Evolutionary conservation across 2,329 filamentous ascomycete genomes (phyloP).

Genomic region (Diaporthe citrichinensis): DNA sequence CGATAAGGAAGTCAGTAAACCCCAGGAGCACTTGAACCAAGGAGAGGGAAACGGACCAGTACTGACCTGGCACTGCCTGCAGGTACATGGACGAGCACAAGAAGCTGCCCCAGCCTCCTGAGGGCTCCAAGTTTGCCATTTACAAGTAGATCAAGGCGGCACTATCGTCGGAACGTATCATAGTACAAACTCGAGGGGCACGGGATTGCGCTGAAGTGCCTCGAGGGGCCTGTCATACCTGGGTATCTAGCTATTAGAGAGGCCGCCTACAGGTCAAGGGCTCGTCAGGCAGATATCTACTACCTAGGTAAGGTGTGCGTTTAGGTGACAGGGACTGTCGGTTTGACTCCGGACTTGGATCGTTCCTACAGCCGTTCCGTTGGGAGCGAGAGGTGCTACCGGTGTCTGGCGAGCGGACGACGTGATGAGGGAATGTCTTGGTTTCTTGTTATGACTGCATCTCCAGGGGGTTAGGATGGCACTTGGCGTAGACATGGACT

Average conservation of each 20-base stretch:
- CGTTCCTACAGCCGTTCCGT: neutral
- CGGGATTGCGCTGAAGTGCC: neutral
- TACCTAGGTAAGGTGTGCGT: no score
- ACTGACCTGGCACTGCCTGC: conserved; percentile 44
- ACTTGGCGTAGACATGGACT: conserved; percentile 39
- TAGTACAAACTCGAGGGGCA: neutral
- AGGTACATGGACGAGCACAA: conserved; percentile 98
- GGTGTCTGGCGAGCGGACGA: conserved; percentile 7
- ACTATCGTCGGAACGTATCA: neutral
- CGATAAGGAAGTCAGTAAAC: conserved; percentile 51
- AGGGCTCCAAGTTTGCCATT: conserved; percentile 73
- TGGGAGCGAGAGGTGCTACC: neutral
- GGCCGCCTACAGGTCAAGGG: no score
- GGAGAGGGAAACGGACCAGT: neutral
- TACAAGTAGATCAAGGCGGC: conserved; percentile 47
- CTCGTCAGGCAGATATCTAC: neutral
- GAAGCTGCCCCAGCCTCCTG: conserved; percentile 93
- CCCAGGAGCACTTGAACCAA: no score
- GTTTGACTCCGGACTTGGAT: neutral
- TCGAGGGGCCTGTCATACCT: neutral
- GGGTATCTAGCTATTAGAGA: neutral
- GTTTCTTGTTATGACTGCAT: conserved; percentile 40
- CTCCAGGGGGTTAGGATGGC: conserved; percentile 34
- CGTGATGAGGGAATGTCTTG: conserved; percentile 27
- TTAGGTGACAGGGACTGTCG: neutral